Conservation (phyloP, 371 early-diverging fungal species). For the Mucor piriformis region DNA sequence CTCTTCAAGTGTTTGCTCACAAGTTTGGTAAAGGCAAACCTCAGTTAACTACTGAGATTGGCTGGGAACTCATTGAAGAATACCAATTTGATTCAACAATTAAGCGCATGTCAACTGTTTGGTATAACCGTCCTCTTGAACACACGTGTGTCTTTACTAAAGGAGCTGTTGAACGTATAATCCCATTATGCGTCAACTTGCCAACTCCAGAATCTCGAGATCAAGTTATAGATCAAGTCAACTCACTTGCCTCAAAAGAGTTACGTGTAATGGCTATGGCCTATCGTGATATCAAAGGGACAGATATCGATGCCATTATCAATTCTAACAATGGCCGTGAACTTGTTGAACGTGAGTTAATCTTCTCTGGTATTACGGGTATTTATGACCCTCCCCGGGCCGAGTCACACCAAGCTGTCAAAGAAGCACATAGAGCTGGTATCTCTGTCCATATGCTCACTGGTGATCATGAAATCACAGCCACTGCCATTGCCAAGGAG, state of each 20-base stretch:
- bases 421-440: constrained; percentile 87
- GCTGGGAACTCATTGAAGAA: constrained; percentile 70
- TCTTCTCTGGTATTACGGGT: constrained; percentile 86
- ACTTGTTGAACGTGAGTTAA: constrained; percentile 65
- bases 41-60: constrained; percentile 33
- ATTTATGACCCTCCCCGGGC: constrained; percentile 90
- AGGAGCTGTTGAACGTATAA: constrained; percentile 75
- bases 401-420: constrained; percentile 74
- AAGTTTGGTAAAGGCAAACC: constrained; percentile 68
- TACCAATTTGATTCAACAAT: constrained; percentile 77
- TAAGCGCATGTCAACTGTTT: constrained; percentile 76
- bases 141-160: constrained; percentile 46
- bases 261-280: constrained; percentile 66
- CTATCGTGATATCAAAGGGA: constrained; percentile 43
- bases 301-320: background rate
- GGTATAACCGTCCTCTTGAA: constrained; percentile 22
- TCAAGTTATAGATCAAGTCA: constrained; percentile 20
- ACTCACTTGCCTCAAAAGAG: constrained; percentile 34
- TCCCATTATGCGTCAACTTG: constrained; percentile 55
- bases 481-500: constrained; percentile 88
- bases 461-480: constrained; percentile 91
- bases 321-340: constrained; percentile 4
- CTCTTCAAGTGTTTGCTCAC: constrained; percentile 74
- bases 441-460: constrained; percentile 94
- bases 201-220: constrained; percentile 22